phyloP scores from a whole-genome alignment of 202 grass and related monocot species.

The Dendrocalamus latiflorus region DNA sequence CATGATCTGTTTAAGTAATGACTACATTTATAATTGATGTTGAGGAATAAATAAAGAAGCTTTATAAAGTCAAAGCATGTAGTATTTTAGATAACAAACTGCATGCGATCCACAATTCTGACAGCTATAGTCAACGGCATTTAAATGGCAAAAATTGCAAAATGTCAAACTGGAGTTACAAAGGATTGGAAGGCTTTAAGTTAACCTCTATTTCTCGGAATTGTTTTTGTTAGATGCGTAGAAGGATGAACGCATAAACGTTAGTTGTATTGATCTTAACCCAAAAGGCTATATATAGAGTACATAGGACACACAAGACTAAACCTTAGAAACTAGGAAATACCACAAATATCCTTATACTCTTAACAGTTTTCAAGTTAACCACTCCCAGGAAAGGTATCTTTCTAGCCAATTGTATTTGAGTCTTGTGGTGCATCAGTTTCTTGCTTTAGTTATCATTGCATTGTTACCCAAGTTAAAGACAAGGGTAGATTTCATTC shows the following conservation, averaged over 20 bases:
- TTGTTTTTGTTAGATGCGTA: too few species aligned
- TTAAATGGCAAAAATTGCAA: slow-evolving; percentile 4
- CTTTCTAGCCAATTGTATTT: neutral
- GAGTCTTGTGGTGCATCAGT: neutral
- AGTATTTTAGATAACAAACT: neutral
- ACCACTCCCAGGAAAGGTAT: neutral
- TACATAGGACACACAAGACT: too few species aligned
- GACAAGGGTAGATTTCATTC: too few species aligned
- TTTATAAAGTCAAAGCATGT: neutral
- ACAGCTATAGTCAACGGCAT: neutral
- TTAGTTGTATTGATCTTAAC: too few species aligned
- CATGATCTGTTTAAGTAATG: neutral
- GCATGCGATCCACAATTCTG: neutral
- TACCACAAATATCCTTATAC: too few species aligned
- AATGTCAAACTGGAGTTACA: neutral
- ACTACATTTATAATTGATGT: neutral
- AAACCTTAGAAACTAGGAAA: too few species aligned
- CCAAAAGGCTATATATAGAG: too few species aligned
- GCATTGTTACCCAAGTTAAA: too few species aligned
- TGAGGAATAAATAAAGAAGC: neutral
- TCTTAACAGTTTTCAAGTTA: too few species aligned
- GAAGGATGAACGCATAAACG: too few species aligned
- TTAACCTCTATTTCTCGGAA: neutral
- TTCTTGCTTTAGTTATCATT: neutral
- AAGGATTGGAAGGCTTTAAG: neutral